Evolutionary conservation across 768 basidiomycete species (phyloP), one percentile per base, ranked within the genome.

Genomic region (Leccinum disarticulatum): DNA sequence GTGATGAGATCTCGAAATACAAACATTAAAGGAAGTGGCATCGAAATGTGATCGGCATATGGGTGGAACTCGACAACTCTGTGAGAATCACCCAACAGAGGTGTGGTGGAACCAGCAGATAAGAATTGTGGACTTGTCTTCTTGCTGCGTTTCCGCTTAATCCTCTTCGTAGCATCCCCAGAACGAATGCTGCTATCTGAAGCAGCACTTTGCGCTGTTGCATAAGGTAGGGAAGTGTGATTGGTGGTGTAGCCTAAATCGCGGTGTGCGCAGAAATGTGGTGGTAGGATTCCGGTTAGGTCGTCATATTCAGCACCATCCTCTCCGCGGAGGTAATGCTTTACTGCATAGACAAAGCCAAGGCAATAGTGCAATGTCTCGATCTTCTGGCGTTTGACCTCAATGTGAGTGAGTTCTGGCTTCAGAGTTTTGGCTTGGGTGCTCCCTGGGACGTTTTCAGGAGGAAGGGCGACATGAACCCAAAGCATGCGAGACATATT

Each of bases 301-400:
- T 94, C 92, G 2, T 80, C 77, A 67, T 84, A 86, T 25, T 87
- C 79, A 9, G 84, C 72, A 3, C 93, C 91, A 68, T 91, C 91
- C 64, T 93, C 89, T 53, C 86, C 90, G 48, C 93, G 90, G 53
- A 95, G 81, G 70, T 95, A 93, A 71, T 96, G 88, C 70, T 85
- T 85, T 15, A 78, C 77, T 54, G 95, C 88, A 58, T 83, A 84
- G 3, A 91, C 84, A 68, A 83, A 88, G 9, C 86, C 86, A 70
- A 91, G 77, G 41, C 83, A 81, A 36, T 92, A 82, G 58, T 83
- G 86, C 52, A 97, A 70, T 25, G 82, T 78, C 64, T 92, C 84
- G 10, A 83, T 79, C 74, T 97, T 97, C 64, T 81, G 77, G 66
- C 78, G 80, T 48, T 78, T 83, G 43, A 90, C 79, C 60, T 90